These are phyloP conservation scores for Zymoseptoria brevis DNA, from an alignment of 2,329 filamentous ascomycete genomes.

Conservation along the genomic window DNA sequence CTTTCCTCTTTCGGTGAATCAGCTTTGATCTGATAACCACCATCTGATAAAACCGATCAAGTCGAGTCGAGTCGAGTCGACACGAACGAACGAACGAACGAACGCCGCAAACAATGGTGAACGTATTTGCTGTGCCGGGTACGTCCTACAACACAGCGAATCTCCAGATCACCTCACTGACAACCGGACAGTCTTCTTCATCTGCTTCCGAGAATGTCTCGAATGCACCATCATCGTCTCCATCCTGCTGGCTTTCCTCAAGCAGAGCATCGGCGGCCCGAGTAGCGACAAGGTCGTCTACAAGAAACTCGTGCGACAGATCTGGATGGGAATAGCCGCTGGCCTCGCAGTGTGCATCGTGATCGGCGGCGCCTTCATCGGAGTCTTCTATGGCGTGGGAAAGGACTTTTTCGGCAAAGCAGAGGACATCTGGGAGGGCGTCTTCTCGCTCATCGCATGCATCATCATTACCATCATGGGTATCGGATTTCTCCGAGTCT, in stretches of 20 bases:
- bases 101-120: conserved; percentile 48
- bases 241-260: conserved; percentile 76
- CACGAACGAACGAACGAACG: too few species aligned
- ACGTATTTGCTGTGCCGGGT: conserved; percentile 66
- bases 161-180: conserved; percentile 4
- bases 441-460: conserved; percentile 65
- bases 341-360: conserved; percentile 59
- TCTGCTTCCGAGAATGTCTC: conserved; percentile 77
- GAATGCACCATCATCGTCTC: conserved; percentile 81
- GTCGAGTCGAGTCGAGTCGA: background rate
- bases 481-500: conserved; percentile 68
- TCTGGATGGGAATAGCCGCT: conserved; percentile 59
- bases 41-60: background rate
- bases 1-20: background rate
- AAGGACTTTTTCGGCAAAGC: conserved; percentile 58
- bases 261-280: conserved; percentile 62
- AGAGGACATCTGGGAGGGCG: conserved; percentile 74
- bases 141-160: conserved; percentile 1
- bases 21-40: background rate
- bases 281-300: conserved; percentile 54
- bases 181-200: conserved; percentile 61
- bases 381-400: conserved; percentile 63
- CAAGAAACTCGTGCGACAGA: conserved; percentile 46
- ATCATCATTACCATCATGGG: conserved; percentile 78
- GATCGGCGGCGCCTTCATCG: conserved; percentile 61